A percentile compares a stretch with the other conserved stretches of the same genome.
phyloP scores from a whole-genome alignment of 768 basidiomycete species.

The Psilocybe cubensis region DNA sequence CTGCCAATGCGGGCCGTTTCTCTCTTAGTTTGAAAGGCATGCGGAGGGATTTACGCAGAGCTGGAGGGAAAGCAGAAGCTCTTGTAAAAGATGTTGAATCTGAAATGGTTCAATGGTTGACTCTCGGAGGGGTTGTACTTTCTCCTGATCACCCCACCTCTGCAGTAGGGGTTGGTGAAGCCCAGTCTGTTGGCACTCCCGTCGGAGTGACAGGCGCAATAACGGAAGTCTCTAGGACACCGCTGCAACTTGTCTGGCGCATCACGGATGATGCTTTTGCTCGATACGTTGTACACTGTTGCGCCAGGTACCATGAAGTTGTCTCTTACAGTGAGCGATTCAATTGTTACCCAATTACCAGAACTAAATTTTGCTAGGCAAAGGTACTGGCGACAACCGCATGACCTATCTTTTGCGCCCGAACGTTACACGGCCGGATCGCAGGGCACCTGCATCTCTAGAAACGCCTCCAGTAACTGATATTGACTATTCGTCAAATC shows the following conservation, averaged over 20 bases:
- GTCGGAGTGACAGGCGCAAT: conserved; percentile 59
- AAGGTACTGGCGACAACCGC: conserved; percentile 59
- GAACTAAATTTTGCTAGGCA: conserved; percentile 43
- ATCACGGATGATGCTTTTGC: conserved; percentile 73
- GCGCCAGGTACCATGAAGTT: conserved; percentile 77
- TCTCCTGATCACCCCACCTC: conserved; percentile 42
- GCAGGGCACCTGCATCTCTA: conserved; percentile 41
- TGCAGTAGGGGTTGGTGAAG: conserved; percentile 16
- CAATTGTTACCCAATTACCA: background rate
- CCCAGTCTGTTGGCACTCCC: conserved; percentile 38
- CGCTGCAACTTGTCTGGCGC: conserved; percentile 74
- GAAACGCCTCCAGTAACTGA: conserved; percentile 81
- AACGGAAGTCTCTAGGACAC: conserved; percentile 67
- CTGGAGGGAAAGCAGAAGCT: conserved; percentile 59
- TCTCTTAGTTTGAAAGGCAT: conserved; percentile 78
- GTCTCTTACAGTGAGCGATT: conserved; percentile 78
- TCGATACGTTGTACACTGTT: conserved; percentile 82
- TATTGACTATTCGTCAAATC: conserved; percentile 55
- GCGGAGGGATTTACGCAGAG: conserved; percentile 64
- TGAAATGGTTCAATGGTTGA: conserved; percentile 67
- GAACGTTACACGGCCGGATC: conserved; percentile 66
- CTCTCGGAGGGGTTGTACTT: conserved; percentile 56
- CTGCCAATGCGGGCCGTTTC: conserved; percentile 76
- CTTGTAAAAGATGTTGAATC: conserved; percentile 73
- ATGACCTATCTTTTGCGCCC: conserved; percentile 84